These are phyloP conservation scores for Ustilago tritici DNA, from an alignment of 1,284 basidiomycete species.

Conservation along the genomic window DNA sequence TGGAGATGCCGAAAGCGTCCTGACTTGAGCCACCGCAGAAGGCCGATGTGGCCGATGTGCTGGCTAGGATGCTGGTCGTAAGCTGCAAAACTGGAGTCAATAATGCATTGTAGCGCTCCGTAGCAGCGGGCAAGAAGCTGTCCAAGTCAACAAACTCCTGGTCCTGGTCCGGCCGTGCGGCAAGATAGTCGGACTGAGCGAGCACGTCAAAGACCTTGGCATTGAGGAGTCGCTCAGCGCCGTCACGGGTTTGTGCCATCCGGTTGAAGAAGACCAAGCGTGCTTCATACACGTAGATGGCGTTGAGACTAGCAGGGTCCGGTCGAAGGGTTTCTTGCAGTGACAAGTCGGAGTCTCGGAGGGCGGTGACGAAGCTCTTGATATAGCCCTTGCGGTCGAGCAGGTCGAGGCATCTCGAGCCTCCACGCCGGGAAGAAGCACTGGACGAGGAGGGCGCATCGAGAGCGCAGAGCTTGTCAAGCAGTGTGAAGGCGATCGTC, in stretches of 20 bases:
- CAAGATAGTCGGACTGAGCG: conserved; percentile 86
- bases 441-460: conserved; percentile 49
- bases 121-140: conserved; percentile 85
- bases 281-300: conserved; percentile 93
- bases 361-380: conserved; percentile 81
- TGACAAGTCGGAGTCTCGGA: conserved; percentile 85
- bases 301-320: conserved; percentile 91
- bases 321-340: conserved; percentile 85
- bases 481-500: conserved; percentile 87
- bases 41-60: conserved; percentile 71
- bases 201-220: conserved; percentile 82
- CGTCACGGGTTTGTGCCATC: conserved; percentile 82
- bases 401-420: conserved; percentile 75
- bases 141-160: conserved; percentile 85
- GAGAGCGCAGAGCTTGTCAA: conserved; percentile 78
- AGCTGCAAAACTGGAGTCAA: conserved; percentile 87
- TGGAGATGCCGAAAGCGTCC: conserved; percentile 35
- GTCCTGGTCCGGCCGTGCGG: conserved; percentile 82
- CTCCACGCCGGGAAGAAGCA: conserved; percentile 38
- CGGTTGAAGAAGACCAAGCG: conserved; percentile 89
- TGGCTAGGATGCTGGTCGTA: conserved; percentile 72
- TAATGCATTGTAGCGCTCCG: conserved; percentile 88
- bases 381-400: conserved; percentile 84
- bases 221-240: conserved; percentile 87
- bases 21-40: conserved; percentile 73